Base-by-base conservation (phyloP, 805 yeast genomes). In the Jamesozyma jinghongensis region DNA sequence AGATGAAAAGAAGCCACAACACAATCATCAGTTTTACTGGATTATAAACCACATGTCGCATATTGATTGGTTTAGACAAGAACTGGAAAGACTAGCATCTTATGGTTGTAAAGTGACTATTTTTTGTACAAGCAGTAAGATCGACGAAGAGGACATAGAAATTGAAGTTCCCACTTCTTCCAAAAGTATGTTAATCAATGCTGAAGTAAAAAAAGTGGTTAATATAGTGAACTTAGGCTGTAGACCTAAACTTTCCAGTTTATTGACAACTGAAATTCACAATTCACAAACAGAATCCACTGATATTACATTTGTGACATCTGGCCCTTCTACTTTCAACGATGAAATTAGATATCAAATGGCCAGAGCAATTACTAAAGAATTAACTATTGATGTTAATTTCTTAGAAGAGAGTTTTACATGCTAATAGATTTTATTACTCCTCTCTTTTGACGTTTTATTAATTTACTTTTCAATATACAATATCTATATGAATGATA, bases 241-340 rank as follows among this genome's bases (percentile, higher is more conserved):
- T 4, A 65, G 82, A 48, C 84, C 85, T 1, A 52, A 64, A 38
- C 43, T 78, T 32, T 59, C 59, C 1, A 51, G 52, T 3, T 42
- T 75, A 3, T 64, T 78, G 0, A 42, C 47, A 3, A 42, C 59
- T 1, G 70, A 66, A 35, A 54, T 71, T 5, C 27, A 39, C 13
- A 17, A 26, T 3, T 51, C 65, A n/a, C 39, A 59, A 6, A 60
- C 61, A 19, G 59, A 71, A 1, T 32, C 46, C 1, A 72, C 77
- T 0, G 63, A 79, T 3, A 54, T 70, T n/a, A 73, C 74, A 0
- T 68, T 81, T 32, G 63, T 79, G 31, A 65, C 74, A 13, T 81
- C 87, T 63, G 87, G 86, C 5, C 82, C 79, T 36, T 70, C 75
- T 27, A 40, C 57, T 4, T 70, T 79, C 70, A 77, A 70, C 48